phyloP scores from a whole-genome alignment of 345 rosid species.

The Rhizophora apiculata region DNA sequence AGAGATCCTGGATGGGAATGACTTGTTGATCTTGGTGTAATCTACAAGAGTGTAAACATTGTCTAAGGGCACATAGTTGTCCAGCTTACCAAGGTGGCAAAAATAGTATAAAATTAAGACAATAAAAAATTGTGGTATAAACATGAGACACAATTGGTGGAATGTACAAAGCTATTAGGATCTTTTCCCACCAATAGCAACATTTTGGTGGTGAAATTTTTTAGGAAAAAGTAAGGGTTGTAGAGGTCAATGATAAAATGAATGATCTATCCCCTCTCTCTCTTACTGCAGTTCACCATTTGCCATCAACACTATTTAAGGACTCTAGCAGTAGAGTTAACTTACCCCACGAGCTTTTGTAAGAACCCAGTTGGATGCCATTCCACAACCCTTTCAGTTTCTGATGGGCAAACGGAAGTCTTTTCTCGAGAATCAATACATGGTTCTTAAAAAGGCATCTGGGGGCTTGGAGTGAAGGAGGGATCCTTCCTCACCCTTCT shows the following conservation, averaged over 20 bases:
- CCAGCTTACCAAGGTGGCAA: too few species aligned
- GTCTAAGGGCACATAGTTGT: too few species aligned
- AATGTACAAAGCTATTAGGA: slow-evolving; percentile 17
- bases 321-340: slow-evolving; percentile 16
- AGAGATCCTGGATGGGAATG: too few species aligned
- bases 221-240: slow-evolving; percentile 14
- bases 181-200: slow-evolving; percentile 21
- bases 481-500: slow-evolving; percentile 15
- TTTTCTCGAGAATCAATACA: slow-evolving; percentile 31
- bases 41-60: too few species aligned
- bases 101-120: too few species aligned
- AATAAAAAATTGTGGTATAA: too few species aligned
- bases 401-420: slow-evolving; percentile 30
- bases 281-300: neutral
- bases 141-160: neutral
- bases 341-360: slow-evolving; percentile 33
- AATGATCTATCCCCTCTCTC: neutral
- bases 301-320: slow-evolving; percentile 46
- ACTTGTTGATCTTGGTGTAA: neutral
- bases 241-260: slow-evolving; percentile 18
- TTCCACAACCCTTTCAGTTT: slow-evolving; percentile 26
- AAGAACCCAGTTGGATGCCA: slow-evolving; percentile 26
- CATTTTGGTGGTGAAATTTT: slow-evolving; percentile 20
- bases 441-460: slow-evolving; percentile 31
- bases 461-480: slow-evolving; percentile 24